Percentiles rank a stretch among this genome's conserved stretches.
Evolutionary conservation across 1,284 basidiomycete species (phyloP).

Genomic region (Spongispora temasekensis): DNA sequence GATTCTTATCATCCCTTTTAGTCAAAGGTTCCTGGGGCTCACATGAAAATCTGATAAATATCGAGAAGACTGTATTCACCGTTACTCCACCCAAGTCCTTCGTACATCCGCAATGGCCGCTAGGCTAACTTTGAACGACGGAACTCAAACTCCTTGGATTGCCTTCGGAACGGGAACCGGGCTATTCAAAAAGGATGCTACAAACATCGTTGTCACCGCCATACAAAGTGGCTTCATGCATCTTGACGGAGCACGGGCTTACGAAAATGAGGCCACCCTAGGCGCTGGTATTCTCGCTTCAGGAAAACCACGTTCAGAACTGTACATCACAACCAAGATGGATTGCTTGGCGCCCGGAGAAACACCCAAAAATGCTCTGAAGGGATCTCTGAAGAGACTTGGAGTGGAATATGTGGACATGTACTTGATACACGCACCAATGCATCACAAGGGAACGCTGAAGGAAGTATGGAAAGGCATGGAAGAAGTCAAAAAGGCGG

Average conservation of each 20-base stretch:
- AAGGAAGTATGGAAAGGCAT: slow-evolving; percentile 68
- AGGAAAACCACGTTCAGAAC: slow-evolving; percentile 43
- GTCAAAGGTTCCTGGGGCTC: no score
- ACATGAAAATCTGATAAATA: no score
- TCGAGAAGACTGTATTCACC: no score
- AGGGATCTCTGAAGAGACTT: slow-evolving; percentile 54
- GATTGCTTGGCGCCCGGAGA: slow-evolving; percentile 36
- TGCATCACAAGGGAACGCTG: slow-evolving; percentile 43
- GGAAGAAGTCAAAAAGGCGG: slow-evolving; percentile 67
- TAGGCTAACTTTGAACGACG: slow-evolving; percentile 59
- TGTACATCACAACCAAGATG: slow-evolving; percentile 73
- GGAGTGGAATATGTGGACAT: slow-evolving; percentile 81
- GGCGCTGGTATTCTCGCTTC: slow-evolving; percentile 55
- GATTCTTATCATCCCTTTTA: no score
- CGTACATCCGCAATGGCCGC: slow-evolving; percentile 35
- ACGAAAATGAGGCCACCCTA: slow-evolving; percentile 62
- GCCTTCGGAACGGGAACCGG: slow-evolving; percentile 70
- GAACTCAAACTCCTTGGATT: slow-evolving; percentile 52
- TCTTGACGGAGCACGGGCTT: slow-evolving; percentile 71
- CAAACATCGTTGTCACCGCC: slow-evolving; percentile 49
- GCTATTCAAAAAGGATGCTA: slow-evolving; percentile 53
- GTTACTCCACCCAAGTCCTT: no score
- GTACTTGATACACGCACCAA: slow-evolving; percentile 69
- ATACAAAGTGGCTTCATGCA: slow-evolving; percentile 66
- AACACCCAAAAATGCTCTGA: slow-evolving; percentile 51